Conservation (phyloP, 148 eudicot genomes). For the Heliamphora exappendiculata region DNA sequence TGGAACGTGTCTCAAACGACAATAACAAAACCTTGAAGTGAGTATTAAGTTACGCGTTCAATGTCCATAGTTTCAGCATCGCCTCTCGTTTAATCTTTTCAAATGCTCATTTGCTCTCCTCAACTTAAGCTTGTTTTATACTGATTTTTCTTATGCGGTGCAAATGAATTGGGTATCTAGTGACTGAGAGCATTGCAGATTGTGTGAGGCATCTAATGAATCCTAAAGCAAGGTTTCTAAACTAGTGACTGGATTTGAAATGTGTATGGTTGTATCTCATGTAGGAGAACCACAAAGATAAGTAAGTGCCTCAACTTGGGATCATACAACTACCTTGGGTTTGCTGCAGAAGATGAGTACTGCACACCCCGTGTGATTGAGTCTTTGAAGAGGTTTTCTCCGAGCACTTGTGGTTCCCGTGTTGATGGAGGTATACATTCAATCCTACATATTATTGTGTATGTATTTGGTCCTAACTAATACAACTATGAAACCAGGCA, state of each 20-base stretch:
- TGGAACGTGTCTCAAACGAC: constrained; percentile 90
- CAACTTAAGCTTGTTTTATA: not conserved
- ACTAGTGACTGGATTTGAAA: not conserved
- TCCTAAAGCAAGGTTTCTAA: not conserved
- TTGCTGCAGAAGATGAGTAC: constrained; percentile 95
- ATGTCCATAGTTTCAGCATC: not conserved
- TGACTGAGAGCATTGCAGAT: not conserved
- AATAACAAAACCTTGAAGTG: constrained; percentile 85
- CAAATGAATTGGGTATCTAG: too few species aligned
- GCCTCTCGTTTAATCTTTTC: not conserved
- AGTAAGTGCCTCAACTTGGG: constrained; percentile 87
- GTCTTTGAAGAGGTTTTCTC: constrained; percentile 57
- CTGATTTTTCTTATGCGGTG: not conserved
- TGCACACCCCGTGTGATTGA: constrained; percentile 90
- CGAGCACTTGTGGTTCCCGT: constrained; percentile 85
- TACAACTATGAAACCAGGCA: constrained; percentile 43
- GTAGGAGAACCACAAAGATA: constrained; percentile 70
- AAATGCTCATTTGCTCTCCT: not conserved
- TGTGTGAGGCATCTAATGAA: not conserved
- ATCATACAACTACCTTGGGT: constrained; percentile 96
- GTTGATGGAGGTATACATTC: constrained; percentile 73
- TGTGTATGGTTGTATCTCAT: constrained; percentile 7
- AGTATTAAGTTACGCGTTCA: constrained; percentile 16
- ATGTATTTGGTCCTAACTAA: constrained; percentile 11
- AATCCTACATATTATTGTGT: not conserved